Evolutionary conservation across 129 eudicot genomes (phyloP).

Genomic region (Sambucus nigra): DNA sequence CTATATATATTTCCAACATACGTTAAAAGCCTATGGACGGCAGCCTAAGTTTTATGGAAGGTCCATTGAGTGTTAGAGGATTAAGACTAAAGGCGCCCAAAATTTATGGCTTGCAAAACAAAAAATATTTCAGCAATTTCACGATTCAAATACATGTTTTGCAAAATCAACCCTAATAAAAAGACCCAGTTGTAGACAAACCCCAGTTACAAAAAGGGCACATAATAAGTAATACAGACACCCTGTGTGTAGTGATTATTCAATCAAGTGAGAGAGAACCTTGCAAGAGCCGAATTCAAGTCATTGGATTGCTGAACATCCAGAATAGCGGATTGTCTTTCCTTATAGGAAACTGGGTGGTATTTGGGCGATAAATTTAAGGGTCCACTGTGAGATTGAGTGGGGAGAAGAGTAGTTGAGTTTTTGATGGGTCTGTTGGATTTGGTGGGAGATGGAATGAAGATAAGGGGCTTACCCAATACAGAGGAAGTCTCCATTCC

Average conservation of each 20-base stretch:
- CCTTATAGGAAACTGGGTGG: conserved; percentile 20
- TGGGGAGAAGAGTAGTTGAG: conserved; percentile 1
- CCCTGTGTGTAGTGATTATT: not conserved
- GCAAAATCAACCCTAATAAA: not conserved
- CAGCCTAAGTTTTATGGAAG: too few species aligned
- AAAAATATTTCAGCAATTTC: not conserved
- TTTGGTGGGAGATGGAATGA: not conserved
- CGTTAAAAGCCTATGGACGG: too few species aligned
- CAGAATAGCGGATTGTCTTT: conserved; percentile 42
- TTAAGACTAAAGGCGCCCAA: too few species aligned
- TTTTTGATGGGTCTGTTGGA: conserved; percentile 17
- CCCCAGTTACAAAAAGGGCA: not conserved
- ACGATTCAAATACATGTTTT: not conserved
- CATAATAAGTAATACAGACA: not conserved
- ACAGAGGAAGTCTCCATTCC: conserved; percentile 41
- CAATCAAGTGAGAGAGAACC: conserved; percentile 18
- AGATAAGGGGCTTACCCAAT: conserved; percentile 18
- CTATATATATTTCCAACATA: too few species aligned
- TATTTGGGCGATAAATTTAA: conserved; percentile 8
- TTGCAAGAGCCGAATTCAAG: conserved; percentile 54
- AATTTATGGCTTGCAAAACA: not conserved
- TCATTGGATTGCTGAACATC: conserved; percentile 55
- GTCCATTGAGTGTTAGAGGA: too few species aligned
- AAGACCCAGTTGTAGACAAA: not conserved
- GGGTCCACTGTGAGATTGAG: conserved; percentile 6